A percentile compares a stretch with the other conserved stretches of the same genome.
Conservation (phyloP, 139 green algal genomes). For the Pedinophyceae sp. region DNA sequence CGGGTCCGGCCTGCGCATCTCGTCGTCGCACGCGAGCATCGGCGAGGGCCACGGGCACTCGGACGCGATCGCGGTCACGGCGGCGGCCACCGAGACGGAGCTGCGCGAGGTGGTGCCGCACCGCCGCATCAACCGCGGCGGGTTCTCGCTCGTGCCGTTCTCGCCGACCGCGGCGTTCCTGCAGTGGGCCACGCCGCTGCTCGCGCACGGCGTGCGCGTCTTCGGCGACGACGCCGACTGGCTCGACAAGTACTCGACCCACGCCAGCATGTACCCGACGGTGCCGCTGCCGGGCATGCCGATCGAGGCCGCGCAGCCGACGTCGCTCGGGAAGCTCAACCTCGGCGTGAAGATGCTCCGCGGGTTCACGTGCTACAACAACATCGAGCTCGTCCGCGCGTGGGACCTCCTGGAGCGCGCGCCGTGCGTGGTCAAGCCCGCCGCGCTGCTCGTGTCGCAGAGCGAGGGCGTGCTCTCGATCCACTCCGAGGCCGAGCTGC, state of each 20-base stretch:
- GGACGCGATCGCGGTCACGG: too few relatives aligned
- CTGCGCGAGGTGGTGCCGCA: too few relatives aligned
- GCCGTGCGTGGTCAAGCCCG: not conserved
- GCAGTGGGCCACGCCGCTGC: not conserved
- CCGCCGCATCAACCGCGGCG: too few relatives aligned
- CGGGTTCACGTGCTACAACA: not conserved
- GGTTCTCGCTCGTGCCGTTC: not conserved
- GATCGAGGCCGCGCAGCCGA: too few relatives aligned
- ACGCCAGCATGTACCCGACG: not conserved
- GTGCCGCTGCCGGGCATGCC: too few relatives aligned
- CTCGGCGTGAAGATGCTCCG: too few relatives aligned
- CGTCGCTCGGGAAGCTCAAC: too few relatives aligned
- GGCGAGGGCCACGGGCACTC: too few relatives aligned
- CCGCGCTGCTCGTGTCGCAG: too few relatives aligned
- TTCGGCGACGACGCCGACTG: not conserved
- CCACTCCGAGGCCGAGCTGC: not conserved
- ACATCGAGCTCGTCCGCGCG: not conserved
- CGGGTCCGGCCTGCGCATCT: too few relatives aligned
- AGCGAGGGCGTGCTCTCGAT: not conserved
- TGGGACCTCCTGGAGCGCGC: not conserved
- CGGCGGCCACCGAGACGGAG: too few relatives aligned
- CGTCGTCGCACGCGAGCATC: too few relatives aligned
- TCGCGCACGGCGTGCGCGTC: not conserved
- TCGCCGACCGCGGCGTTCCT: not conserved
- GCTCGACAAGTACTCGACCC: not conserved